Evolutionary conservation across 257 asterid species (phyloP), one percentile per base, ranked within the genome.

Genomic region (Gentiana straminea): DNA sequence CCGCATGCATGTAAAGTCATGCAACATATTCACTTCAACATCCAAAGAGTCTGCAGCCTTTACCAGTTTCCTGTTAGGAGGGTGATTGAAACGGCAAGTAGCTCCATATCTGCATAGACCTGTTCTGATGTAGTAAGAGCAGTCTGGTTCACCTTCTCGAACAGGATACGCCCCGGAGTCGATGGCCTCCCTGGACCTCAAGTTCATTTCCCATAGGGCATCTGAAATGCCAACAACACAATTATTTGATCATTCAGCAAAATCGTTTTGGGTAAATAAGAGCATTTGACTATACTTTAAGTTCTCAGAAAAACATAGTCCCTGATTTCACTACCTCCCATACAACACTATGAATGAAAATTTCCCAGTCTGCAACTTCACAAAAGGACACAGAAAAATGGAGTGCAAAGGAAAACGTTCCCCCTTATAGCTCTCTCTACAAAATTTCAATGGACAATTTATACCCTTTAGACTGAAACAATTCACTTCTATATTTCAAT

Each of bases 51-150:
- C 45, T 38, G 55, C 57, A 39, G 52, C 24, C 51, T 77, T 64
- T 83, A 85, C 94, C 94, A 79, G 74, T 68, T 79, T 73, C 72
- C 94, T 77, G 62, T 86, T 77, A 55, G 80, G 79, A 54, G 97
- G 95, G 77, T 89, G 97, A 67, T 86, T 89, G 64, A 89, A 89
- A 54, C 94, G 80, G 75, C 97, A 89, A 39, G 92, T 73, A 49
- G 82, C 70, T 64, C 97, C 95, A 74, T 79, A 89, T 76, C 95
- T 79, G 77, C 97, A 89, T 15, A 79, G 80, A 54, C 95, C 95
- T 59, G 97, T 89, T 64, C 86, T 84, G 71, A 86, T 83, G 68
- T 85, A 85, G 77, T 85, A 81, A 24, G 95, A 78, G 75, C 94
- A 89, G 74, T 89, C 89, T 12, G 83, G 81, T 81, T 83, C 95